phyloP scores from a whole-genome alignment of 768 basidiomycete genomes.

The Chiua virens region DNA sequence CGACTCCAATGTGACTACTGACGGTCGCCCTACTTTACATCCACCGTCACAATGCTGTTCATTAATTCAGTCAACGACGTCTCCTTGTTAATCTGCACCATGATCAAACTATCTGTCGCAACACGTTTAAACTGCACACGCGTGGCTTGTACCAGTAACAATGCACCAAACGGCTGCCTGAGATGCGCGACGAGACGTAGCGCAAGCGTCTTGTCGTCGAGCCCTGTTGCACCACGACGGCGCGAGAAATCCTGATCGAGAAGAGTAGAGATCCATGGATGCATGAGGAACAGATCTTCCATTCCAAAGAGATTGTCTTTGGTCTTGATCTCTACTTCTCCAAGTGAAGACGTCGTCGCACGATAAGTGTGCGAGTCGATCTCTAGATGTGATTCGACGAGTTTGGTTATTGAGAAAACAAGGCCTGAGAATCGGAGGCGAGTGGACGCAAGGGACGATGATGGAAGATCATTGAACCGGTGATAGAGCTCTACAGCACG shows the following conservation, averaged over 20 bases:
- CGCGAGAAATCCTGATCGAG: background rate
- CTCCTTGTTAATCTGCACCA: background rate
- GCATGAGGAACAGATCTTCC: slow-evolving; percentile 2
- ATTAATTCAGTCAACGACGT: background rate
- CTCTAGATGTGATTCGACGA: background rate
- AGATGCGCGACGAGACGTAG: slow-evolving; percentile 1
- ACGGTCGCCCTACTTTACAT: background rate
- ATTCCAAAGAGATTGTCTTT: background rate
- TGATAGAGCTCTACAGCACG: background rate
- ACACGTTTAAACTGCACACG: slow-evolving; percentile 3
- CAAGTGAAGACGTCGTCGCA: background rate
- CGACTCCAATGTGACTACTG: too few relatives aligned
- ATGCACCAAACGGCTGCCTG: slow-evolving; percentile 4
- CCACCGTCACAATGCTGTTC: background rate
- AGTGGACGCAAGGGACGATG: background rate
- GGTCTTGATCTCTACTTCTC: slow-evolving; percentile 5
- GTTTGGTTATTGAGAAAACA: background rate
- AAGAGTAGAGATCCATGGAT: slow-evolving; percentile 12
- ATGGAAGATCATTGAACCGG: background rate
- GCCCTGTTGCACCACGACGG: background rate
- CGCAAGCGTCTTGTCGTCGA: background rate
- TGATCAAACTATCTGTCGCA: background rate
- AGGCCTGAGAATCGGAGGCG: slow-evolving; percentile 6
- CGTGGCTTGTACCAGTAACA: background rate
- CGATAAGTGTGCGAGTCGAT: background rate